These are phyloP conservation scores for Lachnellula willkommii DNA, from an alignment of 2,329 filamentous ascomycete genomes.

Conservation along the genomic window DNA sequence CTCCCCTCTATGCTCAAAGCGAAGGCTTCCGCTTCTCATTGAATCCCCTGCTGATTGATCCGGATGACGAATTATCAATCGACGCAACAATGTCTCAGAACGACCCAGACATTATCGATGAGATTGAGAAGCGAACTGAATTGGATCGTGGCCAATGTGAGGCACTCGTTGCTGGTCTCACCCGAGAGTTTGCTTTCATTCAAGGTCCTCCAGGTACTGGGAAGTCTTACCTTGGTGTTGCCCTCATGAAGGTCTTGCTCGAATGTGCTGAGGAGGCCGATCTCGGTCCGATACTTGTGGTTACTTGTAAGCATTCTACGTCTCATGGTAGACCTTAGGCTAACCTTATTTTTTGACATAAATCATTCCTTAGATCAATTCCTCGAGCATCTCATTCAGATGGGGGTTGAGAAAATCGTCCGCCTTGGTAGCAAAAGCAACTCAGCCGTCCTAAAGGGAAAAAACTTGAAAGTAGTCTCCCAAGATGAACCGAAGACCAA, in stretches of 20 bases:
- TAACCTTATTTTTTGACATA: conserved; percentile 32
- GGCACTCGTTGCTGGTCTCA: conserved; percentile 12
- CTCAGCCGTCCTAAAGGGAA: conserved; percentile 16
- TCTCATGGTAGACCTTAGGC: conserved; percentile 32
- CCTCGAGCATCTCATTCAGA: conserved; percentile 43
- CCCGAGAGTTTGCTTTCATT: conserved; percentile 25
- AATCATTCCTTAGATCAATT: conserved; percentile 35
- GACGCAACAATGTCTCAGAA: neutral
- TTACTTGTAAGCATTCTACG: conserved; percentile 20
- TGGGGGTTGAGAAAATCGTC: conserved; percentile 41
- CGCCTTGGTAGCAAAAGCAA: conserved; percentile 39
- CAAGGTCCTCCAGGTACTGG: conserved; percentile 26
- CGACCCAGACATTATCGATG: conserved; percentile 4
- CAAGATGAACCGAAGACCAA: conserved; percentile 13
- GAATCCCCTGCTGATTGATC: conserved; percentile 33
- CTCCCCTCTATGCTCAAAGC: conserved; percentile 1
- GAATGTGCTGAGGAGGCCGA: conserved; percentile 22
- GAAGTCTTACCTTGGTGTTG: conserved; percentile 25
- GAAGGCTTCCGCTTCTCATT: conserved; percentile 12
- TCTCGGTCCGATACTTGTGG: conserved; percentile 33
- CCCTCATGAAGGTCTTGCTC: conserved; percentile 29
- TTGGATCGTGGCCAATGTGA: conserved; percentile 12
- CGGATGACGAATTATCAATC: conserved; percentile 39
- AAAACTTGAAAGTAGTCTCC: conserved; percentile 22
- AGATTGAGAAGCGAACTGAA: conserved; percentile 17